phyloP scores from a whole-genome alignment of 2,329 filamentous ascomycete species.

The Stagonosporopsis tanaceti region DNA sequence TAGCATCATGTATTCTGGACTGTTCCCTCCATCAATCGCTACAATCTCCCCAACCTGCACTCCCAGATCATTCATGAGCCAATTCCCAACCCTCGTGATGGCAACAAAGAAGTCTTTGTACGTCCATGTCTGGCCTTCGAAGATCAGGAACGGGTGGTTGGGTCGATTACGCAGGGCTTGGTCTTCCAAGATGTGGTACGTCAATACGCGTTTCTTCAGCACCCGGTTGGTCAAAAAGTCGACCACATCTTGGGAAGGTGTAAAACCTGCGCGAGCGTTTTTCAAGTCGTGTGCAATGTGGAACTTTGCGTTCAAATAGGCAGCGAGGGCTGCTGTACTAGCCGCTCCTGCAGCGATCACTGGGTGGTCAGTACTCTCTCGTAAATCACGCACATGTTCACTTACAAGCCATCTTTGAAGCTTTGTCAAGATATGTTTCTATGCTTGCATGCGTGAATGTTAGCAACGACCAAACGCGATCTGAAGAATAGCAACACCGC shows the following conservation, averaged over 20 bases:
- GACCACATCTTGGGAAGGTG: constrained; percentile 24
- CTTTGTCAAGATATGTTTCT: not conserved
- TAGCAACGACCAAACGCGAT: not conserved
- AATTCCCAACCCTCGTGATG: constrained; percentile 42
- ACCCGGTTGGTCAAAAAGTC: constrained; percentile 31
- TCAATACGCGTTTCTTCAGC: constrained; percentile 32
- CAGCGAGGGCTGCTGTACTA: constrained; percentile 39
- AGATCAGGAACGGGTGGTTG: constrained; percentile 45
- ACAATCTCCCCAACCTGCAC: constrained; percentile 44
- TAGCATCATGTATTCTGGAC: constrained; percentile 47
- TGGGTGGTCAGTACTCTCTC: not conserved
- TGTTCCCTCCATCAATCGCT: constrained; percentile 48
- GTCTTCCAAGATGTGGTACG: constrained; percentile 45
- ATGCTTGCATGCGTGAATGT: not conserved
- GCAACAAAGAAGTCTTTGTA: constrained; percentile 45
- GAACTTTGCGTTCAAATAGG: constrained; percentile 49
- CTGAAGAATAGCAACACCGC: not conserved
- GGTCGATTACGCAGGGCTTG: constrained; percentile 49
- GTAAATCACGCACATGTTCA: not conserved
- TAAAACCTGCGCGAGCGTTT: constrained; percentile 26
- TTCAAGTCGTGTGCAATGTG: constrained; percentile 41
- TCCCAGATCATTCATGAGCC: constrained; percentile 48
- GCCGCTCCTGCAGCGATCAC: constrained; percentile 32
- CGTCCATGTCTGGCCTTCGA: constrained; percentile 46
- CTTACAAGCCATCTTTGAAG: constrained; percentile 11